Conservation (phyloP, 768 basidiomycete genomes). For the Podaxis sp. region DNA sequence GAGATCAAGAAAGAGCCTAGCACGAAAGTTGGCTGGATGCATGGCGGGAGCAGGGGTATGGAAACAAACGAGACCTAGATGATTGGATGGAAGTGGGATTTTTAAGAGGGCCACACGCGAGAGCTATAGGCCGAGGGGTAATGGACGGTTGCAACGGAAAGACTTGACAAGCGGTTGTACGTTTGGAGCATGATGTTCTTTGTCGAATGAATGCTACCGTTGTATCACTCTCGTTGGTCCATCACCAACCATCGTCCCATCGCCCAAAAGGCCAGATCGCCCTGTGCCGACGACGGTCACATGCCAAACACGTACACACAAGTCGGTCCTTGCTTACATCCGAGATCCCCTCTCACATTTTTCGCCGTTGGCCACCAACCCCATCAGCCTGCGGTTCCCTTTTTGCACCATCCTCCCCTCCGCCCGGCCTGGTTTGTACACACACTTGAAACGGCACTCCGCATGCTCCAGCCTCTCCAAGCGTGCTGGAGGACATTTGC, state of each 20-base stretch:
- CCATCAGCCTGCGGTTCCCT: constrained; percentile 3
- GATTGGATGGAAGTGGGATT: not conserved
- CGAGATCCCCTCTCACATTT: constrained; percentile 5
- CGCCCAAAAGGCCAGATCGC: not conserved
- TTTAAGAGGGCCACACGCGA: not conserved
- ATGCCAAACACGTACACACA: constrained; percentile 8
- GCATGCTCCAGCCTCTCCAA: not conserved
- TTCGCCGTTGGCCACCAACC: not conserved
- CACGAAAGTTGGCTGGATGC: constrained; percentile 18
- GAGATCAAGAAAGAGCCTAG: constrained; percentile 15
- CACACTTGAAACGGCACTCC: not conserved
- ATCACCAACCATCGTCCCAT: not conserved
- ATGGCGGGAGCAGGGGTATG: not conserved
- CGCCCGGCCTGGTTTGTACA: not conserved
- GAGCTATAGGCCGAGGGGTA: constrained; percentile 8
- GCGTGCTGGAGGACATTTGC: not conserved
- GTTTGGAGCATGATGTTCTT: constrained; percentile 14
- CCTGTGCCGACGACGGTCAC: not conserved
- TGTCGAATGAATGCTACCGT: constrained; percentile 11
- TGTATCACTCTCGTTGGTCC: not conserved
- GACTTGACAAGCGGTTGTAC: constrained; percentile 12
- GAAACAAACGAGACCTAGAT: not conserved
- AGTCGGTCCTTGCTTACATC: not conserved
- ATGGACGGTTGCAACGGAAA: constrained; percentile 7
- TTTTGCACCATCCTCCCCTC: not conserved